phyloP scores from a whole-genome alignment of 2,329 filamentous ascomycete genomes.

The Cordyceps pruinosa region DNA sequence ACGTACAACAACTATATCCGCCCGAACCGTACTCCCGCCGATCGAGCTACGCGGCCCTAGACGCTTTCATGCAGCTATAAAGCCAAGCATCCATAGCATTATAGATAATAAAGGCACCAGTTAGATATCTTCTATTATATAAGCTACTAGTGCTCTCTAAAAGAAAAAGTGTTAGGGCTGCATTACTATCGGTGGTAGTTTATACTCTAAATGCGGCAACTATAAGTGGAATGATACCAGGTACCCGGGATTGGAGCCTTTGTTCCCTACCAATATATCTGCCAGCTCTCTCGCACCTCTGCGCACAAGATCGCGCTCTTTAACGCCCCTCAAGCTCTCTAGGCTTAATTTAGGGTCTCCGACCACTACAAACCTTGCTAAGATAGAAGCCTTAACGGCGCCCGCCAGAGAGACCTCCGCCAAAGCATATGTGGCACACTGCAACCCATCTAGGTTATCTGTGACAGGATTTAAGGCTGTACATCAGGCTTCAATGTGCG shows the following conservation, averaged over 20 bases:
- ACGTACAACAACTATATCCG: not conserved
- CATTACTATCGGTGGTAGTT: slow-evolving; percentile 33
- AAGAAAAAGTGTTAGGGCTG: slow-evolving; percentile 34
- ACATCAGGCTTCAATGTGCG: not conserved
- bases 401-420: not conserved
- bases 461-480: slow-evolving; percentile 1
- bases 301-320: not conserved
- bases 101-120: slow-evolving; percentile 36
- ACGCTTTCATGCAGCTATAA: slow-evolving; percentile 33
- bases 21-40: slow-evolving; percentile 29
- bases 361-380: not conserved
- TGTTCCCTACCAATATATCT: not conserved
- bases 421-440: not conserved
- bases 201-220: slow-evolving; percentile 43
- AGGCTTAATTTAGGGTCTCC: not conserved
- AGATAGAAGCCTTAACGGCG: not conserved
- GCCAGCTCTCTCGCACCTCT: not conserved
- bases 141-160: slow-evolving; percentile 40
- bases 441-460: not conserved
- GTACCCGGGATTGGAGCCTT: slow-evolving; percentile 22
- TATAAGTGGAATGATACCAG: slow-evolving; percentile 42
- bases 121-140: slow-evolving; percentile 44
- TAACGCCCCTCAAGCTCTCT: too few relatives aligned
- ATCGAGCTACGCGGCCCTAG: slow-evolving; percentile 36
- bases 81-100: slow-evolving; percentile 35